These are phyloP conservation scores for Pichia nakasei DNA, from an alignment of 805 yeast species.

Conservation along the genomic window DNA sequence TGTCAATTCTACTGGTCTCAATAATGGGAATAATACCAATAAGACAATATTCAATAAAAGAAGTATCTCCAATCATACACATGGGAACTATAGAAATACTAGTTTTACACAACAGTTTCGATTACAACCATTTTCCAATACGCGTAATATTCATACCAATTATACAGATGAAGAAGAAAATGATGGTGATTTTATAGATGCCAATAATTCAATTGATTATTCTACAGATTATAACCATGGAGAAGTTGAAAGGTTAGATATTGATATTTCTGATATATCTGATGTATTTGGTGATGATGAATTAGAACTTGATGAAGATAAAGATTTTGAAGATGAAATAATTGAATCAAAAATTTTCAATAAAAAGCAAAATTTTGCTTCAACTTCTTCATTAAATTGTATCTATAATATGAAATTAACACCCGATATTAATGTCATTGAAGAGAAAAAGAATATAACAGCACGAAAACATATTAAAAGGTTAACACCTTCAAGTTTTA, in stretches of 20 bases:
- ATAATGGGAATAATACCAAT: neutral
- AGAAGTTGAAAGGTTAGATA: constrained; percentile 22
- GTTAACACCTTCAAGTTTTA: constrained; percentile 13
- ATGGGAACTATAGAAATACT: neutral
- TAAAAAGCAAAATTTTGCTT: constrained; percentile 2
- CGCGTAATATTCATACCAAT: neutral
- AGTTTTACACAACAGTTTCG: too few relatives aligned
- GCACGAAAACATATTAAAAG: constrained; percentile 3
- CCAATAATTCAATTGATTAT: constrained; percentile 9
- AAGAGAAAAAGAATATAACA: too few relatives aligned
- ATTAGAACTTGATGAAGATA: constrained; percentile 11
- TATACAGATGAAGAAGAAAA: neutral
- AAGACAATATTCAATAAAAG: neutral
- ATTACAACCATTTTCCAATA: too few relatives aligned
- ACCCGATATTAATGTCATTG: neutral
- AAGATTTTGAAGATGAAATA: neutral
- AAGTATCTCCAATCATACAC: neutral
- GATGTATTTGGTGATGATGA: constrained; percentile 14
- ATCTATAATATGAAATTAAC: constrained; percentile 22
- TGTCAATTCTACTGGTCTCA: neutral
- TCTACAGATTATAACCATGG: constrained; percentile 17
- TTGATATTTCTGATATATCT: constrained; percentile 22
- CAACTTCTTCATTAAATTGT: constrained; percentile 21
- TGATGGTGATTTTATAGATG: neutral
- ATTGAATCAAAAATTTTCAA: neutral